A percentile compares a stretch with the other conserved stretches of the same genome.
These are phyloP conservation scores for Eucalyptus pauciflora DNA, from an alignment of 345 rosid genomes.

Conservation along the genomic window DNA sequence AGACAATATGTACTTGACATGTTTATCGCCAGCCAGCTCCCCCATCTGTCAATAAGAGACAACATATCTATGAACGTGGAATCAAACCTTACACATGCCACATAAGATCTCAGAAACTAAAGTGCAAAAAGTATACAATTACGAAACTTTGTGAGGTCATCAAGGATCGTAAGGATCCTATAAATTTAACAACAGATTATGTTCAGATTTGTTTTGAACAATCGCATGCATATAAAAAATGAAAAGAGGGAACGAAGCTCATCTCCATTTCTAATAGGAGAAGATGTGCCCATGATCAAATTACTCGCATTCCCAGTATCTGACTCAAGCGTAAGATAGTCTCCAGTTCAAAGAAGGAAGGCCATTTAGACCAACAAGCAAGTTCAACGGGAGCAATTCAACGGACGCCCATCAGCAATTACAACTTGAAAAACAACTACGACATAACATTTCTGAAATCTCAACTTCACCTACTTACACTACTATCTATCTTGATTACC, in stretches of 20 bases:
- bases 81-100: background rate
- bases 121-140: background rate
- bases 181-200: background rate
- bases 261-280: background rate
- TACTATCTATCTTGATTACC: too few relatives aligned
- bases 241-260: background rate
- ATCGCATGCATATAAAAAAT: background rate
- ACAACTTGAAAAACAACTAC: slow-evolving; percentile 1
- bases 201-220: background rate
- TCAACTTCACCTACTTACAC: too few relatives aligned
- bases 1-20: background rate
- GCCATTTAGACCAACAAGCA: background rate
- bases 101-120: background rate
- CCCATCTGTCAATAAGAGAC: background rate
- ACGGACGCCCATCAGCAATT: background rate
- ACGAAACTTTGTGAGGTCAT: background rate
- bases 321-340: background rate
- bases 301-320: background rate
- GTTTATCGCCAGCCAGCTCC: background rate
- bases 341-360: background rate
- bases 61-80: background rate
- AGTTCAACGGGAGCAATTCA: background rate
- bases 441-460: too few relatives aligned
- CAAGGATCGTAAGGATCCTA: background rate
- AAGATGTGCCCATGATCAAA: background rate